A percentile compares a stretch with the other conserved stretches of the same genome.
Evolutionary conservation across 2,329 filamentous ascomycete species (phyloP).

Genomic region (Xylaria digitata): DNA sequence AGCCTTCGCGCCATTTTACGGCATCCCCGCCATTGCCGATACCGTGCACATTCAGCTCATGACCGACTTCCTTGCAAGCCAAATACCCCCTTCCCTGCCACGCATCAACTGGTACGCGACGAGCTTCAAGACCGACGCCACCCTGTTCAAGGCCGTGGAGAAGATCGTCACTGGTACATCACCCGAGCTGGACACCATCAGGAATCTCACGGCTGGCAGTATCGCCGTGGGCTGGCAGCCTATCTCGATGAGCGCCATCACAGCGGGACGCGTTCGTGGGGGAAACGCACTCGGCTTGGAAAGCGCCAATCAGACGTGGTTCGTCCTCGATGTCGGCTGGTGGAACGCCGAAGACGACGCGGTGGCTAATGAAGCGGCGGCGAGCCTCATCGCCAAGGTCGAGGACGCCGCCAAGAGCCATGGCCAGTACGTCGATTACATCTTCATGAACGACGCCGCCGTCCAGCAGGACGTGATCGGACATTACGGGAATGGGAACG

Average conservation of each 20-base stretch:
- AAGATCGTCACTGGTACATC: conserved; percentile 42
- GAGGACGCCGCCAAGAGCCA: conserved; percentile 38
- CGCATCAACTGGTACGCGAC: conserved; percentile 48
- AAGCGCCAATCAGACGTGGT: conserved; percentile 47
- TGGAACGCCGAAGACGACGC: conserved; percentile 43
- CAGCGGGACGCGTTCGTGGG: conserved; percentile 43
- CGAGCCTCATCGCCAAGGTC: conserved; percentile 40
- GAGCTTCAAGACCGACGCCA: conserved; percentile 45
- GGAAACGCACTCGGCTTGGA: conserved; percentile 50
- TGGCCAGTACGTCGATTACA: conserved; percentile 41
- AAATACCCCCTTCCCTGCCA: conserved; percentile 40
- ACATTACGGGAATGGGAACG: conserved; percentile 41
- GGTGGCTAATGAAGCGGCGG: conserved; percentile 38
- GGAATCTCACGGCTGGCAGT: conserved; percentile 44
- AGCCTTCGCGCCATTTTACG: conserved; percentile 47
- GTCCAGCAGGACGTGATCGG: conserved; percentile 43
- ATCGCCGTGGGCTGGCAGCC: conserved; percentile 50
- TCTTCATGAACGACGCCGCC: conserved; percentile 46
- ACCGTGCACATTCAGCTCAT: conserved; percentile 43
- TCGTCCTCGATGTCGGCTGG: conserved; percentile 47
- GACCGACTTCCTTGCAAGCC: conserved; percentile 40
- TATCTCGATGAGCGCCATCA: conserved; percentile 47
- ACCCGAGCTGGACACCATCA: conserved; percentile 43
- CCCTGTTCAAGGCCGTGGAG: conserved; percentile 41
- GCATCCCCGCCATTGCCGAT: conserved; percentile 45